These are phyloP conservation scores for Sinapis alba DNA, from an alignment of 441 rosid species.

Conservation along the genomic window DNA sequence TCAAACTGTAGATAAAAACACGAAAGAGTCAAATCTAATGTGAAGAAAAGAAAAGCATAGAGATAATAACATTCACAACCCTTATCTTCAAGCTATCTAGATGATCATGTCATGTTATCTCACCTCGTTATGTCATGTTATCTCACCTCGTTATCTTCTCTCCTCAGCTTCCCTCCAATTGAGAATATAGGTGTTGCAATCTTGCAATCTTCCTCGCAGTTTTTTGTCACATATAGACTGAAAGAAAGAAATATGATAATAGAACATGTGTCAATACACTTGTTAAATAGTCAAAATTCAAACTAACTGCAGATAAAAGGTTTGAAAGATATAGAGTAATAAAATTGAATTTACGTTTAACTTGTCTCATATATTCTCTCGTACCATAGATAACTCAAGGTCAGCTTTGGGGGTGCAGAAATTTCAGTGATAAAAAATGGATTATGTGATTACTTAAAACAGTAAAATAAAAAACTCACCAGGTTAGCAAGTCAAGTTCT, in stretches of 20 bases:
- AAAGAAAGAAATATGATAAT: conserved; percentile 24
- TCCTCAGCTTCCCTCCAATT: conserved; percentile 61
- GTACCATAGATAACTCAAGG: background rate
- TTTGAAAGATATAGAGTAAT: conserved; percentile 4
- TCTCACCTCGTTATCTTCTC: conserved; percentile 77
- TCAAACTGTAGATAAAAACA: conserved; percentile 54
- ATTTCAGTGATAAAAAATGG: too few relatives aligned
- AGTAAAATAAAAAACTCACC: too few relatives aligned
- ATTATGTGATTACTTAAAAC: too few relatives aligned
- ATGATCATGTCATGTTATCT: too few relatives aligned
- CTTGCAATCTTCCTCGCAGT: conserved; percentile 76
- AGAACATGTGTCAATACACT: background rate
- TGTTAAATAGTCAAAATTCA: background rate
- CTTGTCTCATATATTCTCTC: conserved; percentile 79
- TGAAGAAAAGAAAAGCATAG: background rate
- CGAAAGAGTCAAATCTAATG: background rate
- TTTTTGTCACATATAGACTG: conserved; percentile 74
- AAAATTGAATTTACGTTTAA: too few relatives aligned
- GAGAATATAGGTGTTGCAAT: conserved; percentile 85
- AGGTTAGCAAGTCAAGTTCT: too few relatives aligned
- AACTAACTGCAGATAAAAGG: background rate
- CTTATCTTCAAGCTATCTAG: too few relatives aligned
- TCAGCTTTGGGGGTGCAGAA: too few relatives aligned
- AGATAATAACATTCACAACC: too few relatives aligned
- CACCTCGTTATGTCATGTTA: too few relatives aligned